Conservation (phyloP, 768 basidiomycete species). For the Krasilnikovozyma curviuscula region DNA sequence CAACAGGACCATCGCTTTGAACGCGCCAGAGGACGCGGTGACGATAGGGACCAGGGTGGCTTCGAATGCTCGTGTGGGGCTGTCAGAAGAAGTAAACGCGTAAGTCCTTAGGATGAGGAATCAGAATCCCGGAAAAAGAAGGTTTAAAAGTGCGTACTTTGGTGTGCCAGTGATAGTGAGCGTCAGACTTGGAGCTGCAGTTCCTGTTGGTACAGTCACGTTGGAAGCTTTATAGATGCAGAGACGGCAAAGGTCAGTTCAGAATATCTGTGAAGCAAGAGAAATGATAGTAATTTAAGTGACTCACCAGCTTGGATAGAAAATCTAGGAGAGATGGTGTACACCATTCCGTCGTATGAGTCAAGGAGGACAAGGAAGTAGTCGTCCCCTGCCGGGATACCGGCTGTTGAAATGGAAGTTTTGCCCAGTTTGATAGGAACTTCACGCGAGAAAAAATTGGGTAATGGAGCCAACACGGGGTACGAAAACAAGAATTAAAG, state of each 20-base stretch:
- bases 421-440: too few species aligned
- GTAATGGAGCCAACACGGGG: too few species aligned
- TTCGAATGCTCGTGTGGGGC: slow-evolving; percentile 7
- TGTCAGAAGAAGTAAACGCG: background rate
- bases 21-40: too few species aligned
- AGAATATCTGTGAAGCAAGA: background rate
- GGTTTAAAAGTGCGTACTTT: background rate
- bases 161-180: slow-evolving; percentile 12
- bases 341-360: slow-evolving; percentile 11
- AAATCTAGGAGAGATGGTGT: slow-evolving; percentile 7
- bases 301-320: slow-evolving; percentile 9
- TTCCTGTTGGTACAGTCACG: slow-evolving; percentile 6
- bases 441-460: too few species aligned
- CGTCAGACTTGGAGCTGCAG: slow-evolving; percentile 1
- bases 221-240: background rate
- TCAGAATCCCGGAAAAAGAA: background rate
- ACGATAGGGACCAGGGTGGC: slow-evolving; percentile 5
- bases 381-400: slow-evolving; percentile 10
- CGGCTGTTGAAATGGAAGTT: too few species aligned
- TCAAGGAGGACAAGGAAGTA: slow-evolving; percentile 11
- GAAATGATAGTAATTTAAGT: background rate
- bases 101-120: background rate
- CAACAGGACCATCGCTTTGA: too few species aligned
- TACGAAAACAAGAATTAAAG: too few species aligned
- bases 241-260: background rate